Evolutionary conservation across 129 eudicot genomes (phyloP), one percentile per base, ranked within the genome.

Genomic region (Chrysanthemum seticuspe): DNA sequence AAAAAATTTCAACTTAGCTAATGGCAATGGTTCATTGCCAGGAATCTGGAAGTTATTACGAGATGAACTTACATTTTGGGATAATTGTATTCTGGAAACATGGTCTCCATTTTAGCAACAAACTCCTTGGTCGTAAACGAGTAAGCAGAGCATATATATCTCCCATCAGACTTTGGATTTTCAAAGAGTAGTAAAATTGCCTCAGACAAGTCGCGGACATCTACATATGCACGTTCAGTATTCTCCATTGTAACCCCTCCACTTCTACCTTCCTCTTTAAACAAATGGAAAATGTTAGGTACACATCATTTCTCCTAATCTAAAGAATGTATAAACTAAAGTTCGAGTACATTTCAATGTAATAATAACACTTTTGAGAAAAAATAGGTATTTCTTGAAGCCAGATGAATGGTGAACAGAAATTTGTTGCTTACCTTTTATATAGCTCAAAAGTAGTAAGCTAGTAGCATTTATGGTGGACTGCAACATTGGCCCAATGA

Each of bases 401-500:
- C 18, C n/a, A 34, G 47, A 70, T 48, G 13, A 68, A 23, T 23
- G 7, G 27, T 13, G 16, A 21, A 13, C 15, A 49, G 14, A 23
- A 44, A 34, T 6, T 13, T 1, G 10, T 65, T 31, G 29, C 59
- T 23, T 4, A 77, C 87, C 87, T 84, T 69, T 72, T 72, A 84
- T 67, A 72, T 57, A 77, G 61, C 75, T 70, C 55, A 84, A 67
- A 31, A 80, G 76, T 16, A 52, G 65, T 53, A 77, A 84, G 64
- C 82, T 81, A 62, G 77, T 78, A 27, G 84, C 62, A 62, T 71
- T 85, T 11, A 79, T 0, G 52, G 76, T 74, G 15, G 86, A 48
- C 71, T 85, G 89, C 81, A 85, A 72, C 86, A 79, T 81, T 40
- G 86, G 86, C 29, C 86, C 86, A 10, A 85, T 51, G 31, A 79